Evolutionary conservation across 768 basidiomycete genomes (phyloP).

Genomic region (Boletus bicolor): DNA sequence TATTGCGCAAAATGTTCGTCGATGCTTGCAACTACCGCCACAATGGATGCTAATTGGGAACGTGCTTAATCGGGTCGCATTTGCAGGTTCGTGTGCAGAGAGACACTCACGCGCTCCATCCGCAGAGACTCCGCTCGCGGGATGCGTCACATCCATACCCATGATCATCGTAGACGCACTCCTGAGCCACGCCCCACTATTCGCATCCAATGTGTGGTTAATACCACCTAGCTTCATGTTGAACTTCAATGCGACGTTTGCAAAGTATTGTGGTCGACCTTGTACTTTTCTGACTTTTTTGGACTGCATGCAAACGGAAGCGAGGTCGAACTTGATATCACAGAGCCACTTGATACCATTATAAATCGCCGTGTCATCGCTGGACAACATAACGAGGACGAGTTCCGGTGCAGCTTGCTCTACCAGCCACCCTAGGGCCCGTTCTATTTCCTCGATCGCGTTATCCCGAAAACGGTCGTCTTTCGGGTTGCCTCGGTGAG

Average conservation of each 20-base stretch:
- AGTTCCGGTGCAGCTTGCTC: slow-evolving; percentile 6
- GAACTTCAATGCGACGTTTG: slow-evolving; percentile 53
- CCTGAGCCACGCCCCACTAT: slow-evolving; percentile 39
- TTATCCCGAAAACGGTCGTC: slow-evolving; percentile 47
- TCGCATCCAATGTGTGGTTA: slow-evolving; percentile 44
- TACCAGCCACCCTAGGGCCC: not conserved
- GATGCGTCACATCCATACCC: slow-evolving; percentile 72
- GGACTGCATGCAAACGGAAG: slow-evolving; percentile 72
- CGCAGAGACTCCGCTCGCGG: slow-evolving; percentile 56
- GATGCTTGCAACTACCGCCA: slow-evolving; percentile 52
- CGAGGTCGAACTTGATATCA: slow-evolving; percentile 45
- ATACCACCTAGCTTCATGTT: slow-evolving; percentile 57
- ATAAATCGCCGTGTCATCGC: slow-evolving; percentile 46
- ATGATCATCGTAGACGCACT: slow-evolving; percentile 49
- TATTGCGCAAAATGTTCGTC: slow-evolving; percentile 47
- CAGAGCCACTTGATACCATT: slow-evolving; percentile 49
- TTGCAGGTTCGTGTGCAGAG: not conserved
- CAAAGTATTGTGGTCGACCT: slow-evolving; percentile 51
- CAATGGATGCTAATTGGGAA: slow-evolving; percentile 39
- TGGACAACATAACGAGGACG: slow-evolving; percentile 47
- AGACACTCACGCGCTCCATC: slow-evolving; percentile 38
- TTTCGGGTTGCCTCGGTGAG: slow-evolving; percentile 34
- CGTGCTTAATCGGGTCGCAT: not conserved
- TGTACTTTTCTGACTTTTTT: slow-evolving; percentile 53
- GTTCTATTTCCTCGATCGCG: slow-evolving; percentile 38